Percentiles rank a stretch among this genome's conserved stretches.
These are phyloP conservation scores for Neurospora crassa DNA, from an alignment of 2,329 filamentous ascomycete genomes.

Conservation along the genomic window DNA sequence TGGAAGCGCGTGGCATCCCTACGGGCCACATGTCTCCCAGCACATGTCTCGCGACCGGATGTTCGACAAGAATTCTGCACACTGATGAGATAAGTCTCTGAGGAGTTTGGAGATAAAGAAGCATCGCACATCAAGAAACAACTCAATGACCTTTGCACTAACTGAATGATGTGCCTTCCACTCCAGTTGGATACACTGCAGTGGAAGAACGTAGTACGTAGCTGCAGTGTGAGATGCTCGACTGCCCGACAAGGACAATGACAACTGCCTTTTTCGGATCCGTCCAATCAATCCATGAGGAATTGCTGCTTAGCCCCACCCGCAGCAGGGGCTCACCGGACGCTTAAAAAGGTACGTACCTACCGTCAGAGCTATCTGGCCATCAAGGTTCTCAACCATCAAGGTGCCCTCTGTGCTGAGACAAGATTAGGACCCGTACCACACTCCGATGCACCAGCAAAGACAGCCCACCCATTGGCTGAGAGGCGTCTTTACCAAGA, in stretches of 20 bases:
- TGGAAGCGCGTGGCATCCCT: neutral
- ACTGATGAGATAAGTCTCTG: neutral
- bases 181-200: neutral
- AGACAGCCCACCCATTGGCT: neutral
- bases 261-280: neutral
- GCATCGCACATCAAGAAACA: neutral
- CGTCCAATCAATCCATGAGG: neutral
- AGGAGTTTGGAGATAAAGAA: neutral
- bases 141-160: neutral
- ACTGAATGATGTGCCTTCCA: neutral
- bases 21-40: neutral
- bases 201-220: neutral
- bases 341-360: neutral
- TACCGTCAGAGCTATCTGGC: neutral
- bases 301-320: neutral
- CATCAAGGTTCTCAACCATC: slow-evolving; percentile 1
- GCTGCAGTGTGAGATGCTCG: neutral
- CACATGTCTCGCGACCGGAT: neutral
- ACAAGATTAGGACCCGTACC: neutral
- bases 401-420: neutral
- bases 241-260: neutral
- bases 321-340: neutral
- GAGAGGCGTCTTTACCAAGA: neutral
- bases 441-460: neutral
- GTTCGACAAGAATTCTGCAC: neutral